Conservation (phyloP, 176 grass and related monocot genomes). For the Musa acuminata region DNA sequence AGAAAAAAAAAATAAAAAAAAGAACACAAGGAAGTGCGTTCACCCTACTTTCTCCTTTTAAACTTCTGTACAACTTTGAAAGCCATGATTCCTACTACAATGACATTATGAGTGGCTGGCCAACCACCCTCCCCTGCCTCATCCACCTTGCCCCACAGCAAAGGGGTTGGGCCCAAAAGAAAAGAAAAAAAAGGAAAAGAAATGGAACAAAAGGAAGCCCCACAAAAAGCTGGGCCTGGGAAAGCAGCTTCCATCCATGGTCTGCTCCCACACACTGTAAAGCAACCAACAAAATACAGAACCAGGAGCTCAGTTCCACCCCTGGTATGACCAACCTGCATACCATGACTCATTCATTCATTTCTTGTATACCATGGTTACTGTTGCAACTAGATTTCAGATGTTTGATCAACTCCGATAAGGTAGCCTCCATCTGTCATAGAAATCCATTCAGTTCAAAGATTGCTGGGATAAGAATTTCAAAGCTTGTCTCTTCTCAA, state of each 20-base stretch:
- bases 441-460: not conserved
- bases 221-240: conserved; percentile 6
- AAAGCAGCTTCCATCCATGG: conserved; percentile 6
- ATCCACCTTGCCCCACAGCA: conserved; percentile 1
- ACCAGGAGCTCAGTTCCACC: not conserved
- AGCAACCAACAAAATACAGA: conserved; percentile 6
- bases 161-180: not conserved
- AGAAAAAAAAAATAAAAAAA: not conserved
- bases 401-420: not conserved
- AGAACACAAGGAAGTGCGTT: conserved; percentile 10
- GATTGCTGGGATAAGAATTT: not conserved
- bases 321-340: not conserved
- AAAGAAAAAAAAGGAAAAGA: not conserved
- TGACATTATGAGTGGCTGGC: conserved; percentile 12
- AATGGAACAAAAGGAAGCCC: not conserved
- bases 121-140: conserved; percentile 15
- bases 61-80: conserved; percentile 8
- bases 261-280: conserved; percentile 7
- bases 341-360: not conserved
- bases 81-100: conserved; percentile 15
- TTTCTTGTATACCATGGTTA: no score
- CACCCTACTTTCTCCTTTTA: conserved; percentile 8
- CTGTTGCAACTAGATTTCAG: no score
- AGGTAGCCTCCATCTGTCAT: conserved; percentile 7
- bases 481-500: not conserved